phyloP scores from a whole-genome alignment of 2,329 filamentous ascomycete genomes.

The Trichoderma koningiopsis region DNA sequence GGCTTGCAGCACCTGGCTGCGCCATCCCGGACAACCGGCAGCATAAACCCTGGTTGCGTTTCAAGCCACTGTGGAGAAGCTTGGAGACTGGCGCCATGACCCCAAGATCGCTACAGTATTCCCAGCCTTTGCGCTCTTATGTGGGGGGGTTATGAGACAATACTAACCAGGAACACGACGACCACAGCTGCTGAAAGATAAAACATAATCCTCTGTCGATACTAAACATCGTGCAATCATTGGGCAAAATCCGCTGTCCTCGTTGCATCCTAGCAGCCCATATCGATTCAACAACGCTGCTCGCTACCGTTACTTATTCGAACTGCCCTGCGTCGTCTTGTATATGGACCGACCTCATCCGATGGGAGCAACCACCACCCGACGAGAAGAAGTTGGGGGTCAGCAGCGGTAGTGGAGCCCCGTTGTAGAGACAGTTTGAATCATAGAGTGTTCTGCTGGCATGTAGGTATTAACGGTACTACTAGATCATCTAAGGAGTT shows the following conservation, averaged over 20 bases:
- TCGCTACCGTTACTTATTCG: not conserved
- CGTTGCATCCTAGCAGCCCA: not conserved
- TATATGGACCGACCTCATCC: not conserved
- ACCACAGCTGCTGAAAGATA: not conserved
- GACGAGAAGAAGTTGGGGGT: not conserved
- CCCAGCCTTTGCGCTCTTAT: not conserved
- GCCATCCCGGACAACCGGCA: conserved; percentile 16
- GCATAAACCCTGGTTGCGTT: conserved; percentile 15
- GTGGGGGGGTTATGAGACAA: conserved; percentile 10
- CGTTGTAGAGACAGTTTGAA: not conserved
- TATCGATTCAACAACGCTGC: not conserved
- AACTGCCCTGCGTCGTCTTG: not conserved
- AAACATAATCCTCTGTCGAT: not conserved
- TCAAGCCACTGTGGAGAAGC: conserved; percentile 25
- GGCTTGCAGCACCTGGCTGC: conserved; percentile 18
- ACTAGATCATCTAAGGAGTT: not conserved
- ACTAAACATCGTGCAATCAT: not conserved
- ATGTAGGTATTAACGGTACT: not conserved
- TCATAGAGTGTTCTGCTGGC: not conserved
- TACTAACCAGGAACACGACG: not conserved
- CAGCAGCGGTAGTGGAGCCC: not conserved
- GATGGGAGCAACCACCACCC: not conserved
- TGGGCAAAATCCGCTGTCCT: not conserved
- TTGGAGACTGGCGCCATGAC: conserved; percentile 18
- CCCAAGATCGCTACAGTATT: conserved; percentile 22